Percentiles rank a stretch among this genome's conserved stretches.
phyloP scores from a whole-genome alignment of 371 early-diverging fungal species.

The Capillidium rhysosporum region DNA sequence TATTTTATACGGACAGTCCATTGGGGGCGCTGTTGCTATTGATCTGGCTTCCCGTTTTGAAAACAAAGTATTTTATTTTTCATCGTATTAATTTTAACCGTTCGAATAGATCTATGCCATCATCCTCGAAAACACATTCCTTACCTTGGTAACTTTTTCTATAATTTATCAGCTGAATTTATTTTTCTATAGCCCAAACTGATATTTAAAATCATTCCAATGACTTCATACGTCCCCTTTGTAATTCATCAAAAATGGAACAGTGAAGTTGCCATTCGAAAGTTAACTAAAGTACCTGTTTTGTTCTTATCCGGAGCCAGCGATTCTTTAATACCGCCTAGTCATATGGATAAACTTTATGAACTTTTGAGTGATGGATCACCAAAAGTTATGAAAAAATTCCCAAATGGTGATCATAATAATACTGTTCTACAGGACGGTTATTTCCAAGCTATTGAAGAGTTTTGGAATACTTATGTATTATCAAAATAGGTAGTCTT shows the following conservation, averaged over 20 bases:
- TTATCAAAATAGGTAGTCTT: too few species aligned
- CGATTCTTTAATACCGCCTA: constrained; percentile 78
- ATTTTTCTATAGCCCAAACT: constrained; percentile 42
- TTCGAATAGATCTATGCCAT: constrained; percentile 39
- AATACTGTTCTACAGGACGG: constrained; percentile 75
- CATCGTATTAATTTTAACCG: not conserved
- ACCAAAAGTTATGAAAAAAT: constrained; percentile 9
- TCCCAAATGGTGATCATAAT: constrained; percentile 71
- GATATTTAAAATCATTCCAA: constrained; percentile 68
- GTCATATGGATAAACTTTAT: constrained; percentile 60
- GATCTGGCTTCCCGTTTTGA: constrained; percentile 58
- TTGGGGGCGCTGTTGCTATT: constrained; percentile 96
- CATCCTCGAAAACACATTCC: constrained; percentile 89
- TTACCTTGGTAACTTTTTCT: constrained; percentile 40
- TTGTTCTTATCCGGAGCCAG: constrained; percentile 61
- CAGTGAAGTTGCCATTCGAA: constrained; percentile 47
- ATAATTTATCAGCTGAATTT: not conserved
- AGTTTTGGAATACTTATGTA: constrained; percentile 15
- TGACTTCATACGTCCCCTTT: constrained; percentile 42
- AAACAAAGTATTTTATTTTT: constrained; percentile 15
- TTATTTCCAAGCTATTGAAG: constrained; percentile 54
- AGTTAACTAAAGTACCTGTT: constrained; percentile 48
- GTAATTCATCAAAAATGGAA: constrained; percentile 81
- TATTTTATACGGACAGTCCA: constrained; percentile 82
- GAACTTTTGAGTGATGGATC: constrained; percentile 14